Evolutionary conservation across 2,329 filamentous ascomycete species (phyloP), one percentile per base, ranked within the genome.

Genomic region (Colletotrichum cordylinicola): DNA sequence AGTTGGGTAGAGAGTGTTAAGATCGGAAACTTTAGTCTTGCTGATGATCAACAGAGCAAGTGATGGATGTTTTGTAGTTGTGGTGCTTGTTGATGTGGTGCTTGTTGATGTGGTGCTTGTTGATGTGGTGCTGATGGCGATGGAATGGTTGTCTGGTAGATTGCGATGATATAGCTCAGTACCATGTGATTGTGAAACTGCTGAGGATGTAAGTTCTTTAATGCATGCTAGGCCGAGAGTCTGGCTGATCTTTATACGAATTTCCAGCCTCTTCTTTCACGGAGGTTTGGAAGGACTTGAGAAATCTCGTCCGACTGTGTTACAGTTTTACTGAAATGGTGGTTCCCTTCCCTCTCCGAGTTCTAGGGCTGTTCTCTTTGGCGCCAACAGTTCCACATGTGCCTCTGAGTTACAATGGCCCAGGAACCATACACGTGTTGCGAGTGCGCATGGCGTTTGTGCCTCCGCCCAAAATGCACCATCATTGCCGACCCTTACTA

Each of bases 341-440:
- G 35, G 13, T 52, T 4, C 21, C 1, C 6, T 52, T n/a, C 0
- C 6, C n/a, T 52, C 0, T n/a, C 43, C n/a, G 21, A 52, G 8
- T 37, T 58, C 55, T 15, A 21, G 52, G 24, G 21, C 29, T 52
- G 55, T 18, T 27, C 68, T 29, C 21, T 27, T 43, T 27, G 29
- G 5, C 68, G 62, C 55, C 68, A 43, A 8, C n/a, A 39, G 69
- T 75, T 27, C 37, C 39, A 72, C 72, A 62, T 72, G 43, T 70
- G 65, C 35, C 62, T 33, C 33, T 24, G n/a, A 55, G n/a, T 31
- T 29, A 58, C 39, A 66, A 67, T 39, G n/a, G 6, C 27, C 12
- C 61, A 39, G 39, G 69, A n/a, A 58, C 33, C 43, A 10, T 4
- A 31, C 52, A 6, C 37, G 29, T n/a, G n/a, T 33, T 16, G 69